A percentile compares a stretch with the other conserved stretches of the same genome.
These are phyloP conservation scores for Oxalis stricta DNA, from an alignment of 441 rosid genomes.

Conservation along the genomic window DNA sequence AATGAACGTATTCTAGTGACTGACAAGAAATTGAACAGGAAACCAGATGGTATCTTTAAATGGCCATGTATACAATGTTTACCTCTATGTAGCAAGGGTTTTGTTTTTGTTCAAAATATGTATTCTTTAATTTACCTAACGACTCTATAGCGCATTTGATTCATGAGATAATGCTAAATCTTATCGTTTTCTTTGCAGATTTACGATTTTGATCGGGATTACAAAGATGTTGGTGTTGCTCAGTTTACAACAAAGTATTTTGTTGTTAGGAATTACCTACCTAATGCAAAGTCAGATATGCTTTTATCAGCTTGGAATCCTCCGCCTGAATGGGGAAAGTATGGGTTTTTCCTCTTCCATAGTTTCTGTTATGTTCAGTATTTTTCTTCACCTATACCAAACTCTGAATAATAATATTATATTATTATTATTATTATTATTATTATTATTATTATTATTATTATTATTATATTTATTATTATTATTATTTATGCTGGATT, in stretches of 20 bases:
- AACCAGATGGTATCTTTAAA: too few species aligned
- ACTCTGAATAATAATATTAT: too few species aligned
- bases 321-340: constrained; percentile 99
- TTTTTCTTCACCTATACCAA: too few species aligned
- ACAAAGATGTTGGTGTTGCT: constrained; percentile 89
- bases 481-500: background rate
- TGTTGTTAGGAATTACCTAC: constrained; percentile 75
- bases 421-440: too few species aligned
- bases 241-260: constrained; percentile 71
- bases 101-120: too few species aligned
- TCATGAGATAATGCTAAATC: constrained; percentile 8
- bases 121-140: background rate
- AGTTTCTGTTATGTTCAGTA: constrained; percentile 4
- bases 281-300: constrained; percentile 77
- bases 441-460: too few species aligned
- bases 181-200: constrained; percentile 29
- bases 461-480: too few species aligned
- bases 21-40: too few species aligned
- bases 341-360: constrained; percentile 16
- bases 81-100: background rate
- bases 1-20: too few species aligned
- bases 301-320: constrained; percentile 96
- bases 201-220: constrained; percentile 95
- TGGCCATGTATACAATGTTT: background rate
- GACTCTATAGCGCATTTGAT: constrained; percentile 5